Base-by-base conservation (phyloP, 139 green algal species). In the Tetradesmus lagerheimii region DNA sequence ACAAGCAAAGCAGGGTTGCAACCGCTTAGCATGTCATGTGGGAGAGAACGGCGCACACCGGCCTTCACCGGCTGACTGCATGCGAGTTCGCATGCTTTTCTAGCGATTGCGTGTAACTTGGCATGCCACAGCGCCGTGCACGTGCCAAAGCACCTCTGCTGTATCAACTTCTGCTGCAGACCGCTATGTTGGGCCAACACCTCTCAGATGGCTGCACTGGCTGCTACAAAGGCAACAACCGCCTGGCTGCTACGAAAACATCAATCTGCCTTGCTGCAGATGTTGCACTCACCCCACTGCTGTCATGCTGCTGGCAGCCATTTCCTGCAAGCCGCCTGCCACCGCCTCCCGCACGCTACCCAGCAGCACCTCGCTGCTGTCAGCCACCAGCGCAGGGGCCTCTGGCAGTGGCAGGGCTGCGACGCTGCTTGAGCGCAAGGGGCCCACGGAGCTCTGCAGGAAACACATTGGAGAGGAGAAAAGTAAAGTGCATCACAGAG, bases 301-400 rank as follows among this genome's bases (percentile, higher is more conserved):
- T 29, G 74, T 75, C 86, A 90, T 90, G 86, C 71, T 76, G 86
- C n/a, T 77, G 50, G 53, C 34, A 1, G 74, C 74, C 45, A 90
- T 71, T 9, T 90, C 86, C 23, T 83, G 86, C 71, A 90, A 31
- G 45, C 74, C 37, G 8, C 31, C 45, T 12, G 34, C 34, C 3
- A 90, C 86, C 9, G 43, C 35, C 11, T 37, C 86, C 75, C 41
- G 43, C 29, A 83, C 15, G 39, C 45, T 71, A 11, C 74, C 45
- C 18, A 90, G 29, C 23, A 90, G 20, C 9, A 74, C 75, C 31
- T 57, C 45, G 25, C 71, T 35, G 20, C 47, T 75, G 43, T 75
- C 23, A 14, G 86, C 34, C 14, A 83, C 67, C 11, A 83, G 43
- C 9, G 71, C 67, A 71, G 85, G 71, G 5, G 50, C 86, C 31